Conservation (phyloP, 164 flowering plant species). For the Nymphaea thermarum region DNA sequence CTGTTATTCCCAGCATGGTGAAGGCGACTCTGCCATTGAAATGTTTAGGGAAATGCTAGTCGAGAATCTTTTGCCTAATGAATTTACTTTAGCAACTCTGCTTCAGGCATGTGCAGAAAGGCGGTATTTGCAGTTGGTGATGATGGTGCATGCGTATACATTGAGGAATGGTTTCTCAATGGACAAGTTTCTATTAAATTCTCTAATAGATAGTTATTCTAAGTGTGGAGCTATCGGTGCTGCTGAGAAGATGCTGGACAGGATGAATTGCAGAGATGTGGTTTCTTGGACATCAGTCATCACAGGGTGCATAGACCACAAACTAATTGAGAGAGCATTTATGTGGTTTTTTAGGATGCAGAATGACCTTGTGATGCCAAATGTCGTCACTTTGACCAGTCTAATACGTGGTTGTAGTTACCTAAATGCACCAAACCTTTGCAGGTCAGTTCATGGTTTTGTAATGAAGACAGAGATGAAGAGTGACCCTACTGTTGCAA, state of each 20-base stretch:
- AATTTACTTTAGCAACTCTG: slow-evolving; percentile 12
- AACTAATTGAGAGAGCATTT: slow-evolving; percentile 8
- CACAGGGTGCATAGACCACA: slow-evolving; percentile 8
- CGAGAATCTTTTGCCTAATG: slow-evolving; percentile 9
- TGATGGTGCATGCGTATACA: slow-evolving; percentile 8
- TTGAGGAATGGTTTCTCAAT: slow-evolving; percentile 4
- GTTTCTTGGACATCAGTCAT: slow-evolving; percentile 22
- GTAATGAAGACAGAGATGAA: slow-evolving; percentile 14
- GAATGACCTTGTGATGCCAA: slow-evolving; percentile 10
- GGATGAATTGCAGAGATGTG: slow-evolving; percentile 13
- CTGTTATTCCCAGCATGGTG: slow-evolving; percentile 7
- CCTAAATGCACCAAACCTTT: slow-evolving; percentile 1
- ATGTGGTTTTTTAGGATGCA: slow-evolving; percentile 11
- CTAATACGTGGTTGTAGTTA: slow-evolving; percentile 19
- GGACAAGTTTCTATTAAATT: slow-evolving; percentile 9
- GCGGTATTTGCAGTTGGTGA: slow-evolving; percentile 4
- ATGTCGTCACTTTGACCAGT: slow-evolving; percentile 7
- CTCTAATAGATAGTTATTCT: slow-evolving; percentile 10
- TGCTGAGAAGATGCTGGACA: slow-evolving; percentile 6
- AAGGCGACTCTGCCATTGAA: neutral
- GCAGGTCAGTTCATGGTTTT: slow-evolving; percentile 19
- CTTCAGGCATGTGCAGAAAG: slow-evolving; percentile 10
- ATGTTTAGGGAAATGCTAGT: slow-evolving; percentile 8
- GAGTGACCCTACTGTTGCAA: slow-evolving; percentile 8
- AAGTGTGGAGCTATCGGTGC: slow-evolving; percentile 8